Evolutionary conservation across 2,329 filamentous ascomycete species (phyloP).

Genomic region (Fusarium hainanense): DNA sequence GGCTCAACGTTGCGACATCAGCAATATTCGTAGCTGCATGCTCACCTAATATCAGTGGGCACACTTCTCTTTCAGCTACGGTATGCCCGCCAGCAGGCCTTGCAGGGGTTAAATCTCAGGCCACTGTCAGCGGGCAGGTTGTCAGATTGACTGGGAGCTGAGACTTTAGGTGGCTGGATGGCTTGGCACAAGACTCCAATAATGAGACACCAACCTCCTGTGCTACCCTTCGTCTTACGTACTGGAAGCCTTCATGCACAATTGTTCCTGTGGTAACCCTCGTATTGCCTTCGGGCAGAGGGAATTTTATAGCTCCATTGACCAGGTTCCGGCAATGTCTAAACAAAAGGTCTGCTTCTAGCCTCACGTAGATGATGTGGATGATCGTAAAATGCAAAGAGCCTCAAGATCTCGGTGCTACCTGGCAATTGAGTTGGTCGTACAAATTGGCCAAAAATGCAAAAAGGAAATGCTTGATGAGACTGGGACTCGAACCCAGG

Average conservation of each 20-base stretch:
- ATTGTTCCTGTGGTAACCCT: no score
- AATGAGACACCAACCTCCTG: not conserved
- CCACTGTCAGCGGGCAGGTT: not conserved
- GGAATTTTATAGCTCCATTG: not conserved
- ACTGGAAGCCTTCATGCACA: no score
- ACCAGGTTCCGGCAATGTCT: not conserved
- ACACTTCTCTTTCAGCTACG: not conserved
- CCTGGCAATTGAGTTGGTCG: not conserved
- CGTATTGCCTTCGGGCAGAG: not conserved
- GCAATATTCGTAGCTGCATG: not conserved
- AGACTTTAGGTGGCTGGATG: constrained; percentile 2
- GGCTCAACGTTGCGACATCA: not conserved
- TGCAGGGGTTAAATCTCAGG: not conserved
- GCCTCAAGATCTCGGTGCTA: not conserved
- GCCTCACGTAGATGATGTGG: no score
- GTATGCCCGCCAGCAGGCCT: not conserved
- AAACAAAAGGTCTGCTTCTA: not conserved
- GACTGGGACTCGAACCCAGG: constrained; percentile 37
- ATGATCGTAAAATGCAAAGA: not conserved
- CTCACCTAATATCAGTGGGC: not conserved
- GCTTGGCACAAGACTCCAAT: not conserved
- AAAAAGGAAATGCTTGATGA: constrained; percentile 20
- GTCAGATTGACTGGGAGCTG: not conserved
- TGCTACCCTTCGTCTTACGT: not conserved
- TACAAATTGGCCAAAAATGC: not conserved